These are phyloP conservation scores for Scenedesmus sp. DNA, from an alignment of 163 green algal species.

Conservation along the genomic window DNA sequence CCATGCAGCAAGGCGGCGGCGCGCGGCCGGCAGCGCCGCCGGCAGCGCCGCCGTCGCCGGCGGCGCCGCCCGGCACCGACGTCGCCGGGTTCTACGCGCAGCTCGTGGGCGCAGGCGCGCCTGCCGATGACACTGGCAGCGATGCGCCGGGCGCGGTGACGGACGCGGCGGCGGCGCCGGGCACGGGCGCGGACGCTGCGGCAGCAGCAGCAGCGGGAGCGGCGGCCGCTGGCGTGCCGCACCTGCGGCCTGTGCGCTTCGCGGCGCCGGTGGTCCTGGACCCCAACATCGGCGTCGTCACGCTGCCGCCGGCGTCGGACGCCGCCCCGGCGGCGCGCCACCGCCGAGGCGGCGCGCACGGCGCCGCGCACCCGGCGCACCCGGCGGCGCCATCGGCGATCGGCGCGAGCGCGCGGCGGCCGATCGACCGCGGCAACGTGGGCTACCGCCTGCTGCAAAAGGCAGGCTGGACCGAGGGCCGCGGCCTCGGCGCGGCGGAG, in stretches of 20 bases:
- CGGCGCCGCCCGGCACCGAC: no score
- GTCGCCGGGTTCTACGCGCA: conserved; percentile 14
- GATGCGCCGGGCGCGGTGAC: not conserved
- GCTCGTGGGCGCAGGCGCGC: not conserved
- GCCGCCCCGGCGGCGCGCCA: not conserved
- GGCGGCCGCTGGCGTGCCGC: not conserved
- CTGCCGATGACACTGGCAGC: not conserved
- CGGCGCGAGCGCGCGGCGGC: conserved; percentile 15
- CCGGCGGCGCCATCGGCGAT: not conserved
- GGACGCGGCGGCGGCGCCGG: not conserved
- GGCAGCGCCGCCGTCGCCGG: no score
- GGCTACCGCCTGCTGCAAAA: conserved; percentile 72
- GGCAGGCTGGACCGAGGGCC: conserved; percentile 77
- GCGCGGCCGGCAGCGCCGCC: no score
- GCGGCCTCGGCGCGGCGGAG: conserved; percentile 57
- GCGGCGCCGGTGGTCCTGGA: conserved; percentile 13
- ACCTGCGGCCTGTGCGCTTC: conserved; percentile 17
- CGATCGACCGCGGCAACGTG: conserved; percentile 58
- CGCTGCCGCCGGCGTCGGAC: not conserved
- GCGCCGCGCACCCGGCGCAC: not conserved
- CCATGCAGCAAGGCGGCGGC: no score
- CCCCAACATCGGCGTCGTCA: conserved; percentile 25
- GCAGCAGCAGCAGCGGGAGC: conserved; percentile 13
- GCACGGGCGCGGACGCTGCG: not conserved
- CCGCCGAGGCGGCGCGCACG: not conserved